Percentiles rank a stretch among this genome's conserved stretches.
phyloP scores from a whole-genome alignment of 1,284 basidiomycete genomes.

The Sutorius eximius region DNA sequence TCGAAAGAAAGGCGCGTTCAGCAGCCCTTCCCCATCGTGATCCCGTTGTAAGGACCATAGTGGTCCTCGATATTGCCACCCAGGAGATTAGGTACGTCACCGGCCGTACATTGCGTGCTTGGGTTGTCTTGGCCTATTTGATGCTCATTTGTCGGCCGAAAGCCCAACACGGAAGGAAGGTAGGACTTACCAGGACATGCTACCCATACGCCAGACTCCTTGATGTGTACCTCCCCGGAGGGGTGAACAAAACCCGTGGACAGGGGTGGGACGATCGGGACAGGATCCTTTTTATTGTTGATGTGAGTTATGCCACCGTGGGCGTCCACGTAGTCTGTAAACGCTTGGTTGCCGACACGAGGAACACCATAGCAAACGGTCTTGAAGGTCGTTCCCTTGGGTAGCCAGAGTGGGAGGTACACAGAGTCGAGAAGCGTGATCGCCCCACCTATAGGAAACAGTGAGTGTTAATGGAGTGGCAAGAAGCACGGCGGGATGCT shows the following conservation, averaged over 20 bases:
- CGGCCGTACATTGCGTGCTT: constrained; percentile 51
- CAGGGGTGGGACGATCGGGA: constrained; percentile 51
- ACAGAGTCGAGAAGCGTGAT: constrained; percentile 51
- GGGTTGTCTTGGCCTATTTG: constrained; percentile 56
- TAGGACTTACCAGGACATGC: constrained; percentile 42
- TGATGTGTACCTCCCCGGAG: constrained; percentile 60
- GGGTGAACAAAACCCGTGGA: constrained; percentile 56
- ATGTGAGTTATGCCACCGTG: constrained; percentile 47
- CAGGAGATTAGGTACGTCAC: constrained; percentile 56
- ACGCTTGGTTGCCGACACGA: constrained; percentile 65
- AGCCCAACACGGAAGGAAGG: not conserved
- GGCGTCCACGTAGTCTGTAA: constrained; percentile 59
- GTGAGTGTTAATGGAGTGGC: not conserved
- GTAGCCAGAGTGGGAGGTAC: constrained; percentile 40
- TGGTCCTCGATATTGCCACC: constrained; percentile 49
- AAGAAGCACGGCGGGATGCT: not conserved
- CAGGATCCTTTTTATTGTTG: constrained; percentile 50
- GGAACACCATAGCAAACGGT: constrained; percentile 57
- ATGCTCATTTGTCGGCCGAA: not conserved
- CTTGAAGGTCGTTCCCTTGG: constrained; percentile 34
- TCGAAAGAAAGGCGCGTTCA: constrained; percentile 5
- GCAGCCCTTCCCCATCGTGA: constrained; percentile 48
- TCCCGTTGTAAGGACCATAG: constrained; percentile 57
- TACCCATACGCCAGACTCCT: constrained; percentile 47
- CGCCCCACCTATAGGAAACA: constrained; percentile 41